phyloP scores from a whole-genome alignment of 2,329 filamentous ascomycete species.

The Cladosporium sp. region DNA sequence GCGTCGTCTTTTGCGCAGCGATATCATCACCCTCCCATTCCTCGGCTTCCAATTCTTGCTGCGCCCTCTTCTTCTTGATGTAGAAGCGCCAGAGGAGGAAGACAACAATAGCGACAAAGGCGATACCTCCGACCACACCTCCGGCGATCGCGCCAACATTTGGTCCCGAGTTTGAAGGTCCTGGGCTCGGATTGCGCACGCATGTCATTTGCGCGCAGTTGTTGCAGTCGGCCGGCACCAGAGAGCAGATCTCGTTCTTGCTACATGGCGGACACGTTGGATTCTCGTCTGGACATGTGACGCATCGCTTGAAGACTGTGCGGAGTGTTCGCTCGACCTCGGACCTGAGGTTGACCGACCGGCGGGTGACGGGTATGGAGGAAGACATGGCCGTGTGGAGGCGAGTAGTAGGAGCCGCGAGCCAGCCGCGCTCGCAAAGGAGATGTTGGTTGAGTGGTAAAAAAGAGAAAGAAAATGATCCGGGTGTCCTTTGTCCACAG shows the following conservation, averaged over 20 bases:
- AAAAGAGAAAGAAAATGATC: neutral
- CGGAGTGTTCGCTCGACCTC: slow-evolving; percentile 26
- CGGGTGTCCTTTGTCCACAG: neutral
- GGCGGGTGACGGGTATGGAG: neutral
- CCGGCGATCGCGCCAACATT: slow-evolving; percentile 85
- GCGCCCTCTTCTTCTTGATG: slow-evolving; percentile 72
- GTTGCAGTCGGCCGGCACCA: slow-evolving; percentile 57
- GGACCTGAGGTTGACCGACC: slow-evolving; percentile 2
- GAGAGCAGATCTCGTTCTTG: slow-evolving; percentile 53
- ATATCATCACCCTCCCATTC: slow-evolving; percentile 55
- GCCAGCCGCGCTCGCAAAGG: slow-evolving; percentile 11
- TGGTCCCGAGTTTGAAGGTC: slow-evolving; percentile 44
- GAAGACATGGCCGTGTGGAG: neutral
- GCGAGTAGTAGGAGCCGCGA: neutral
- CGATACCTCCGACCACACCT: slow-evolving; percentile 80
- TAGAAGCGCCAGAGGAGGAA: slow-evolving; percentile 86
- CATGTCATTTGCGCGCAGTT: slow-evolving; percentile 57
- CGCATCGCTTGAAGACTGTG: slow-evolving; percentile 55
- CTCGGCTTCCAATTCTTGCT: slow-evolving; percentile 49
- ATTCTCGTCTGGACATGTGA: slow-evolving; percentile 49
- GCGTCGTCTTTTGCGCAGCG: slow-evolving; percentile 49
- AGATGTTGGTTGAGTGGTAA: neutral
- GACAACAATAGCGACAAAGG: slow-evolving; percentile 66
- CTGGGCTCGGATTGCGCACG: slow-evolving; percentile 39
- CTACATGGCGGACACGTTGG: slow-evolving; percentile 60